Base-by-base conservation (phyloP, 148 eudicot genomes). In the Pharnaceum exiguum region DNA sequence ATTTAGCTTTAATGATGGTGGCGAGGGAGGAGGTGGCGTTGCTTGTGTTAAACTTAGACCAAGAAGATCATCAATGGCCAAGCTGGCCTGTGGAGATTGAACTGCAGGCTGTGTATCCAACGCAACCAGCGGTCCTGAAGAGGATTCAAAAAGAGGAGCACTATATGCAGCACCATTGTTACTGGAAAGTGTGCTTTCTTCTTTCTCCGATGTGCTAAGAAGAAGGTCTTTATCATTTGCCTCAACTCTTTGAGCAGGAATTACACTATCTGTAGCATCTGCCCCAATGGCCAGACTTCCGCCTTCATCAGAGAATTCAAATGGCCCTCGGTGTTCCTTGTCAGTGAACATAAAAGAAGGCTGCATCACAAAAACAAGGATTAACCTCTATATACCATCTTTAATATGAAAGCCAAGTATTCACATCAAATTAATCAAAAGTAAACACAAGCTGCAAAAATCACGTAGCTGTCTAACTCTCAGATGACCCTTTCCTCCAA, bases 271-370 rank as follows among this genome's bases (percentile, higher is more conserved):
- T 19, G 60, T 60, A 48, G 85, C 62, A 46, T 83, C 95, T 30
- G 74, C 69, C 55, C 78, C 82, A n/a, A 94, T 75, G 29, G 99
- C 70, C 43, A 94, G 60, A 63, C 73, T 79, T 26, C 84, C 95
- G 28, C 71, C 60, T 66, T 89, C 99, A 54, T 94, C 99, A 21
- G 91, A 82, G 74, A 89, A 86, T 22, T 81, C 95, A 68, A 86
- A 94, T 57, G 99, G 89, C 50, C 96, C 99, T 80, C 95, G 78
- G 67, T 94, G 86, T 65, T 94, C 96, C 69, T 94, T 94, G 67
- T 94, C 96, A 32, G 89, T 94, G 71, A 94, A 94, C 95, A 94
- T 83, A 78, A 81, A 94, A 11, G 96, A 89, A 11, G 99, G 99
- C 99, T 94, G 91, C 83, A 90, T 76, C 69, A 70, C 24, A 26